Conservation (phyloP, 139 green algal species). For the Coelastrella sp. region DNA sequence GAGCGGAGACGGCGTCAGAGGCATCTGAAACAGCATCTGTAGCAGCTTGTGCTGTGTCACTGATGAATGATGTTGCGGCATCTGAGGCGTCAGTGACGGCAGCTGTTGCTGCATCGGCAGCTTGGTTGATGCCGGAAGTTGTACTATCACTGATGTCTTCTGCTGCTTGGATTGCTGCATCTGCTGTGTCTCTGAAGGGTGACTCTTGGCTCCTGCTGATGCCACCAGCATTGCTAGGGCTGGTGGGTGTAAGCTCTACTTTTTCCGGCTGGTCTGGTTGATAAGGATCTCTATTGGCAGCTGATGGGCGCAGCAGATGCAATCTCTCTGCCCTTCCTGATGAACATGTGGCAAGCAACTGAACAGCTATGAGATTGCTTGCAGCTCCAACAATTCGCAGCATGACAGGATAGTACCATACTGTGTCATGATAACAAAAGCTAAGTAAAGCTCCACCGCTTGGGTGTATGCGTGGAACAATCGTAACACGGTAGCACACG, state of each 20-base stretch:
- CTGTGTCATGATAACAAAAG: too few species aligned
- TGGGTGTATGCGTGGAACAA: too few species aligned
- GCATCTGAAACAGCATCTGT: constrained; percentile 7
- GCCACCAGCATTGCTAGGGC: background rate
- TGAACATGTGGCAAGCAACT: background rate
- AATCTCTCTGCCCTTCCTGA: too few species aligned
- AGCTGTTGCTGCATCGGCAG: constrained; percentile 16
- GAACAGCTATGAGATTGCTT: too few species aligned
- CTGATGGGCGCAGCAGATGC: background rate
- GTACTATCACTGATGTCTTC: background rate
- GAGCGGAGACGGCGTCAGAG: background rate
- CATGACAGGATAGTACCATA: too few species aligned
- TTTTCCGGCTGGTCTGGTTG: background rate
- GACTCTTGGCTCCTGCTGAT: background rate
- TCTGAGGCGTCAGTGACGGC: constrained; percentile 9
- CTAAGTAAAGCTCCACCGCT: too few species aligned
- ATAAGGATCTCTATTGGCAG: background rate
- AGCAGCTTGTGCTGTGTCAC: background rate
- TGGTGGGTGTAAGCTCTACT: too few species aligned
- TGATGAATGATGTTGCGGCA: background rate
- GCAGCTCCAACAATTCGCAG: too few species aligned
- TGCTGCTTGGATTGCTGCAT: background rate
- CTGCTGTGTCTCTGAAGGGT: background rate
- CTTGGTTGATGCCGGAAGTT: background rate
- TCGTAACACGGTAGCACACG: too few species aligned